A percentile compares a stretch with the other conserved stretches of the same genome.
phyloP scores from a whole-genome alignment of 495 filamentous ascomycete genomes.

The Thermothielavioides terrestris region DNA sequence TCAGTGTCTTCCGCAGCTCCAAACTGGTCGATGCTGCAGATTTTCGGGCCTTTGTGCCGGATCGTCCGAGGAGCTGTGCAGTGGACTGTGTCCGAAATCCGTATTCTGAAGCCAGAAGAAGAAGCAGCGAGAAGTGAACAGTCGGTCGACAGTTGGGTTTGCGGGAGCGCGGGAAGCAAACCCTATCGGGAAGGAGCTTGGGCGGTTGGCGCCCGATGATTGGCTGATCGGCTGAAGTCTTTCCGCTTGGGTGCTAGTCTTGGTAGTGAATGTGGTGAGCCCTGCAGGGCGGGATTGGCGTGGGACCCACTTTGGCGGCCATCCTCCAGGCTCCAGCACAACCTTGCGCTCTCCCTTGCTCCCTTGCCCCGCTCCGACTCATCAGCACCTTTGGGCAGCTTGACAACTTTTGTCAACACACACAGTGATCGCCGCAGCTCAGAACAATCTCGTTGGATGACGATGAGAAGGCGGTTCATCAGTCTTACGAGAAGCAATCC shows the following conservation, averaged over 20 bases:
- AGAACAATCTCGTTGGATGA: no score
- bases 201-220: slow-evolving; percentile 8
- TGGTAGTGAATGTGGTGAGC: no score
- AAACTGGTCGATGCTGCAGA: not conserved
- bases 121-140: no score
- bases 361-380: not conserved
- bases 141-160: not conserved
- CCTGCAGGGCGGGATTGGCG: slow-evolving; percentile 11
- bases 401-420: not conserved
- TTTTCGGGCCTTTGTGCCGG: slow-evolving; percentile 3
- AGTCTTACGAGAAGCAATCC: no score
- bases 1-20: no score
- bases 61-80: not conserved
- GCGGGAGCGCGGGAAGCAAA: slow-evolving; percentile 4
- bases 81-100: no score
- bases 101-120: no score
- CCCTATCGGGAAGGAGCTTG: slow-evolving; percentile 4
- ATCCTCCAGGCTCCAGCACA: not conserved
- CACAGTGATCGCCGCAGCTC: no score
- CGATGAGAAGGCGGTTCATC: no score
- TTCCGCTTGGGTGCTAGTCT: slow-evolving; percentile 6
- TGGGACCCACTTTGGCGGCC: slow-evolving; percentile 5
- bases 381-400: not conserved
- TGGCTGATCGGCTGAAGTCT: slow-evolving; percentile 3
- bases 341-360: no score